Base-by-base conservation (phyloP, 2,329 filamentous ascomycete genomes). In the Alternaria novae-zelandiae region DNA sequence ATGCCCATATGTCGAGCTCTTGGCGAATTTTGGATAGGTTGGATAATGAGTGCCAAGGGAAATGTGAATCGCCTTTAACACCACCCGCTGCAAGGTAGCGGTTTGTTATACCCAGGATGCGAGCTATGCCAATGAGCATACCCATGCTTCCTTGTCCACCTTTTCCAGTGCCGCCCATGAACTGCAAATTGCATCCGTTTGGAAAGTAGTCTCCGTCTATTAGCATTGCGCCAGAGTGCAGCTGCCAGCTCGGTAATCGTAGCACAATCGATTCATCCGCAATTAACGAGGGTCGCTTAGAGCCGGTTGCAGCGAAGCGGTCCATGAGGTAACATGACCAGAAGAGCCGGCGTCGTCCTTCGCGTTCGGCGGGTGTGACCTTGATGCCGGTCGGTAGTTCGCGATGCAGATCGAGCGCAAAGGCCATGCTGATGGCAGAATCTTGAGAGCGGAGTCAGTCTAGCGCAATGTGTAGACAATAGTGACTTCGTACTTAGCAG, bases 271-370 rank as follows among this genome's bases (percentile, higher is more conserved):
- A 90, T 74, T 92, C 89, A 78, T 96, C 93, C 25, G 88, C 86
- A 23, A 96, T 90, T 8, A 96, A 82, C n/a, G 91, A 92, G 0
- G 93, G 92, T 10, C 93, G 86, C 72, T 91, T 93, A 4, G 93
- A 95, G 15, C 93, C 93, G 68, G 91, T 93, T 1, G 91, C 88
- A 69, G 90, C 86, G 71, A 95, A 96, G n/a, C 91, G 87, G 75
- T 97, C 93, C 79, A 96, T 89, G 25, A 96, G 83, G 72, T 96
- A 97, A 75, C 92, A 95, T 3, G 91, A 90, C 93, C 93, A 97
- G 79, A 97, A 97, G 2, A 96, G 82, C n/a, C 91, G 87, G 58
- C 93, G 85, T 49, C 91, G 86, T 74, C 90, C 89, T 81, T 96
- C 93, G 59, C 91, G 87, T 74, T 96, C 93, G 5, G 88, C 82